These are phyloP conservation scores for Fusarium penzigii DNA, from an alignment of 2,329 filamentous ascomycete genomes.

Conservation along the genomic window DNA sequence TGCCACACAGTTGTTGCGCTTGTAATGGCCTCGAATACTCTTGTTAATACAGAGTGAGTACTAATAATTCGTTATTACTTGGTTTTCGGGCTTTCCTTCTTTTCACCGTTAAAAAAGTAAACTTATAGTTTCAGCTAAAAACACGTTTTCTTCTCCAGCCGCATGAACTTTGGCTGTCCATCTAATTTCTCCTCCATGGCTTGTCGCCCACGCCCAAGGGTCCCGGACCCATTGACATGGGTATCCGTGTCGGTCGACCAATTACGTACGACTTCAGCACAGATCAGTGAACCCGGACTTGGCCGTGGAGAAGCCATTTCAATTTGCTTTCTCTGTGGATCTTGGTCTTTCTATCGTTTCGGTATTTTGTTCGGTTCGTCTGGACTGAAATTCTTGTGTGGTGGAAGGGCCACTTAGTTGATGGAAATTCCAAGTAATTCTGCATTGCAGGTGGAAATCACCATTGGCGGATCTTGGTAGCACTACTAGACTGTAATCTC, in stretches of 20 bases:
- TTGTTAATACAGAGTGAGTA: no score
- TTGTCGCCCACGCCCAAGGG: neutral
- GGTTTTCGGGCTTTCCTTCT: no score
- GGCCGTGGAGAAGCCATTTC: neutral
- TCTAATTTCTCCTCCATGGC: slow-evolving; percentile 25
- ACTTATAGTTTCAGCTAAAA: no score
- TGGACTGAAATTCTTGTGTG: slow-evolving; percentile 1
- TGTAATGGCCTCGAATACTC: no score
- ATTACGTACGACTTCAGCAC: neutral
- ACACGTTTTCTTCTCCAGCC: neutral
- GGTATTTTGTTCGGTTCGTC: no score
- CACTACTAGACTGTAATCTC: no score
- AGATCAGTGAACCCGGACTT: neutral
- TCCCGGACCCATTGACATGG: slow-evolving; percentile 10
- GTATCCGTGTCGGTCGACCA: neutral
- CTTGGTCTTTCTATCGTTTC: neutral
- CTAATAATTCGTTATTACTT: neutral
- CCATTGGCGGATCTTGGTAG: no score
- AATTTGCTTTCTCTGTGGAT: neutral
- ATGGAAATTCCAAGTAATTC: no score
- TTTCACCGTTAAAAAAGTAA: no score
- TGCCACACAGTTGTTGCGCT: neutral
- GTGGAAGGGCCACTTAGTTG: no score
- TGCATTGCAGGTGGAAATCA: no score
- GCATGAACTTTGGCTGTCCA: slow-evolving; percentile 20